These are phyloP conservation scores for Emergomyces pasteurianus DNA, from an alignment of 2,329 filamentous ascomycete species.

Conservation along the genomic window DNA sequence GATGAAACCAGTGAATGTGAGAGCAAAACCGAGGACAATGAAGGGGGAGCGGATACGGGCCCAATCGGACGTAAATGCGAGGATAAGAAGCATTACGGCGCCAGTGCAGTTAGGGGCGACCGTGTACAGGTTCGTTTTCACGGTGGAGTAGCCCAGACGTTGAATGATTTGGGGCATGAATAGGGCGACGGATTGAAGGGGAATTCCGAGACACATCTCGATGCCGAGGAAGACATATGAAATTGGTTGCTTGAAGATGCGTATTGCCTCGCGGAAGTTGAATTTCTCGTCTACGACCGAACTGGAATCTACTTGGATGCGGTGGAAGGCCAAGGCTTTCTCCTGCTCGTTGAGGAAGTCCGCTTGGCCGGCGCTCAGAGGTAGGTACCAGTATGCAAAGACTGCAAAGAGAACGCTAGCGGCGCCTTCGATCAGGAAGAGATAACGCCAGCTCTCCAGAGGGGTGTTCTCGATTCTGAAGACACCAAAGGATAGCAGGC, in stretches of 20 bases:
- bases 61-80: constrained; percentile 60
- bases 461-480: constrained; percentile 44
- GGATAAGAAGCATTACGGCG: constrained; percentile 57
- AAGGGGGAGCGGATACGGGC: constrained; percentile 59
- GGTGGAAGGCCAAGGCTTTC: constrained; percentile 55
- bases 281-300: constrained; percentile 49
- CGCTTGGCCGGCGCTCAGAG: constrained; percentile 50
- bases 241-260: constrained; percentile 43
- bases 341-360: constrained; percentile 55
- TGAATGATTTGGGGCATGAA: constrained; percentile 49
- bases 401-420: constrained; percentile 49
- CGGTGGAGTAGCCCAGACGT: constrained; percentile 41
- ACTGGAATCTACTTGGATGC: constrained; percentile 66
- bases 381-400: constrained; percentile 60
- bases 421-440: constrained; percentile 46
- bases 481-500: constrained; percentile 47
- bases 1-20: constrained; percentile 67
- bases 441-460: constrained; percentile 41
- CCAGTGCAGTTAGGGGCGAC: constrained; percentile 69
- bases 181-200: constrained; percentile 44
- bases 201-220: constrained; percentile 48
- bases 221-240: constrained; percentile 45
- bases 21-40: constrained; percentile 58
- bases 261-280: constrained; percentile 38
- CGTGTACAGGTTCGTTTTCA: constrained; percentile 68